A percentile compares a stretch with the other conserved stretches of the same genome.
These are phyloP conservation scores for Sarcodon aspratus DNA, from an alignment of 768 basidiomycete genomes.

Conservation along the genomic window DNA sequence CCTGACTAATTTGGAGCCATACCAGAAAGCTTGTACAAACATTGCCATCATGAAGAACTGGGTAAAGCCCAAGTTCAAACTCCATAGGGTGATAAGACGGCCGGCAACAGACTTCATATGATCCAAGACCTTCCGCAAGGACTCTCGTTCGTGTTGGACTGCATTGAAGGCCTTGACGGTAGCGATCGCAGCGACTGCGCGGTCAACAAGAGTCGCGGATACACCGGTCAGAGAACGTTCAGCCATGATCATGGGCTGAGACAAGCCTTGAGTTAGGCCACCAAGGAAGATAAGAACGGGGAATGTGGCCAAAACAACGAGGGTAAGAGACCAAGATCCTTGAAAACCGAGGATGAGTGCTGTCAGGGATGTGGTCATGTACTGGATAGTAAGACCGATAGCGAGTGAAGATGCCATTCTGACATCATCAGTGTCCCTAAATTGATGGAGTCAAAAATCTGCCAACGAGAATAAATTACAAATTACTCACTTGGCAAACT, in stretches of 20 bases:
- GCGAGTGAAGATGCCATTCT: slow-evolving; percentile 76
- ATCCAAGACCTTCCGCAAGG: slow-evolving; percentile 33
- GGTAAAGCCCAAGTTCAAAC: slow-evolving; percentile 46
- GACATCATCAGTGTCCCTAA: slow-evolving; percentile 91
- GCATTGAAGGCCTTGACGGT: slow-evolving; percentile 95
- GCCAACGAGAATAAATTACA: not conserved
- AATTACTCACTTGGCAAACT: slow-evolving; percentile 64
- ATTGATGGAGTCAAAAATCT: slow-evolving; percentile 2
- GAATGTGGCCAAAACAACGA: slow-evolving; percentile 86
- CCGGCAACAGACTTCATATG: slow-evolving; percentile 34
- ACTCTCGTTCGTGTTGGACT: slow-evolving; percentile 37
- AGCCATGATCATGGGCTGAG: slow-evolving; percentile 49
- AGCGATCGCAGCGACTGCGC: slow-evolving; percentile 62
- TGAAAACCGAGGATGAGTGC: slow-evolving; percentile 75
- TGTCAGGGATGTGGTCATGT: slow-evolving; percentile 68
- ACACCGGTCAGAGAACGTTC: slow-evolving; percentile 59
- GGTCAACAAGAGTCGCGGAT: slow-evolving; percentile 74
- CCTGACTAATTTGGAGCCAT: slow-evolving; percentile 81
- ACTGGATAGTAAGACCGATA: slow-evolving; percentile 68
- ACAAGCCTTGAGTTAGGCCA: slow-evolving; percentile 57
- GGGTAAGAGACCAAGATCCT: slow-evolving; percentile 73
- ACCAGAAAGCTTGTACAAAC: slow-evolving; percentile 98
- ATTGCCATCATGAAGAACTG: slow-evolving; percentile 84
- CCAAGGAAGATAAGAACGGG: slow-evolving; percentile 76
- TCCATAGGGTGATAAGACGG: slow-evolving; percentile 65